A percentile compares a stretch with the other conserved stretches of the same genome.
Conservation (phyloP, 2,329 filamentous ascomycete species). For the Alternaria angustiovoidea region DNA sequence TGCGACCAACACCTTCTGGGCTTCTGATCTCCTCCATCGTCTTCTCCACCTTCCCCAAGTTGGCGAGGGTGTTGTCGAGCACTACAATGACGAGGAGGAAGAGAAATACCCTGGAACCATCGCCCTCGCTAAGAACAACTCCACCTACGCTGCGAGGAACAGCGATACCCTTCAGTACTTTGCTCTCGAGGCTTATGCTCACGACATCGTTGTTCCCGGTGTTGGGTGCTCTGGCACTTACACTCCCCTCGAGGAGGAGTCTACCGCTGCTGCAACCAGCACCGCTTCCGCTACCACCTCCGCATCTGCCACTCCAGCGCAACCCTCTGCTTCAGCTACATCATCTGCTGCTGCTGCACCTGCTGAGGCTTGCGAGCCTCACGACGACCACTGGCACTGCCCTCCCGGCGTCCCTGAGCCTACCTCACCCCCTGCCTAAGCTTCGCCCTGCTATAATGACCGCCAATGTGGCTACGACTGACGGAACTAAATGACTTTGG, state of each 20-base stretch:
- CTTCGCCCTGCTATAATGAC: not conserved
- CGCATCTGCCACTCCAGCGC: slow-evolving; percentile 9
- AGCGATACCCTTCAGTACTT: slow-evolving; percentile 73
- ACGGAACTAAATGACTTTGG: not conserved
- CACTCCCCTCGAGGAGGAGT: slow-evolving; percentile 15
- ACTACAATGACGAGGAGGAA: slow-evolving; percentile 67
- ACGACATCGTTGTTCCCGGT: slow-evolving; percentile 69
- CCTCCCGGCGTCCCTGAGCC: slow-evolving; percentile 36
- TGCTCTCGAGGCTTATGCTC: slow-evolving; percentile 72
- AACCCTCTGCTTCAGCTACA: slow-evolving; percentile 6
- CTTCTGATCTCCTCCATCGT: slow-evolving; percentile 71
- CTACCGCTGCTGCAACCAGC: slow-evolving; percentile 12
- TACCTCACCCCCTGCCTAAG: slow-evolving; percentile 29
- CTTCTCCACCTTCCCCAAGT: slow-evolving; percentile 69
- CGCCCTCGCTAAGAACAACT: slow-evolving; percentile 61
- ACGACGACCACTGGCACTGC: slow-evolving; percentile 39
- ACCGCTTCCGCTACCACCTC: slow-evolving; percentile 9
- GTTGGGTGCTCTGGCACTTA: slow-evolving; percentile 65
- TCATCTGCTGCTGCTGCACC: slow-evolving; percentile 10
- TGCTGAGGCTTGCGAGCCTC: slow-evolving; percentile 29
- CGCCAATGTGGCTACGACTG: not conserved
- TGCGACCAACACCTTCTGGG: slow-evolving; percentile 69
- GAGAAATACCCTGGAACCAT: slow-evolving; percentile 66
- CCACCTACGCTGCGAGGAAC: slow-evolving; percentile 62
- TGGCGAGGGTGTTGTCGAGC: slow-evolving; percentile 67